Evolutionary conservation across 805 yeast genomes (phyloP).

Genomic region (Candida saitoana): DNA sequence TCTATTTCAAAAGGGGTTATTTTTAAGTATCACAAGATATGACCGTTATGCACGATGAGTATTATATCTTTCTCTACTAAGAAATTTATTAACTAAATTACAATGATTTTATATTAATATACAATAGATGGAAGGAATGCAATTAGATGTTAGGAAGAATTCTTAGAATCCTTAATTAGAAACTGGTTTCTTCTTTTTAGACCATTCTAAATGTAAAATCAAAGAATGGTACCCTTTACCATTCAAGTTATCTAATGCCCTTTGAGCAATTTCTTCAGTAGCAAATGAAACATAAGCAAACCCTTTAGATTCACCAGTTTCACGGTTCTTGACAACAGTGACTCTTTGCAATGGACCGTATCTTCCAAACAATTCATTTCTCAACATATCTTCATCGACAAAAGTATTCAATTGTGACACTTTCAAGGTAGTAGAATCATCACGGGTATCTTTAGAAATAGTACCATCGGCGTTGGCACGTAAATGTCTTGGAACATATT

Average conservation of each 20-base stretch:
- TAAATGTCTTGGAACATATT: constrained; percentile 44
- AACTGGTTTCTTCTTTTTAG: constrained; percentile 38
- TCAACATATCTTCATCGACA: constrained; percentile 77
- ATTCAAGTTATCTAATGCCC: constrained; percentile 69
- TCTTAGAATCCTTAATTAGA: too few relatives aligned
- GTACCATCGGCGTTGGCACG: constrained; percentile 42
- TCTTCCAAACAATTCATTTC: constrained; percentile 63
- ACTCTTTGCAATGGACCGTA: constrained; percentile 72
- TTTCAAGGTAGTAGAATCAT: constrained; percentile 83
- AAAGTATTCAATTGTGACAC: constrained; percentile 85
- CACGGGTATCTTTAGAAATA: constrained; percentile 50
- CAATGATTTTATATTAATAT: not conserved
- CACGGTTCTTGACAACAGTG: constrained; percentile 83
- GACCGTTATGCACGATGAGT: too few relatives aligned
- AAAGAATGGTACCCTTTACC: constrained; percentile 91
- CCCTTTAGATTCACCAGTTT: constrained; percentile 92
- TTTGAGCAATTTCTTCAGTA: constrained; percentile 64
- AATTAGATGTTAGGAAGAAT: not conserved
- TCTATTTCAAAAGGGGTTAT: too few relatives aligned
- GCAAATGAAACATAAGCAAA: constrained; percentile 88
- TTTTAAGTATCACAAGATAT: too few relatives aligned
- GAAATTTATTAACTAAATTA: not conserved
- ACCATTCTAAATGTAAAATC: constrained; percentile 55
- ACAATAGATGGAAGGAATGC: constrained; percentile 1
- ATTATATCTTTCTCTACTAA: too few relatives aligned